Evolutionary conservation across 2,329 filamentous ascomycete species (phyloP), one percentile per base, ranked within the genome.

Genomic region (Colletotrichum sp.): DNA sequence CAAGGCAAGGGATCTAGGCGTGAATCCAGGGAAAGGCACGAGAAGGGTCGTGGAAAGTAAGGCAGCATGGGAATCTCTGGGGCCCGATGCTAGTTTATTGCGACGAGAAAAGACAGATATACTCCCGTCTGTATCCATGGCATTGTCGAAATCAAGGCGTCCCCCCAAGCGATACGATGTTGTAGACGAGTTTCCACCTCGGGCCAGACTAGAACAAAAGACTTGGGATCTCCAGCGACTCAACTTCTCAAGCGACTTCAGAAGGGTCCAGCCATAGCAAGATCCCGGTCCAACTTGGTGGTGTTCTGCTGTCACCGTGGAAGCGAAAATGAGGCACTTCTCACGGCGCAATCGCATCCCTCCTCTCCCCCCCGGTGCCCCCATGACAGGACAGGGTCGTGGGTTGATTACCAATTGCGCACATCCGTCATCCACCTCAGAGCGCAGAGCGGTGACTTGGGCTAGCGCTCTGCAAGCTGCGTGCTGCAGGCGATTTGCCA

Each of bases 371-470:
- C 38, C 38, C 24, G 38, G 38, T 18, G 38, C 38, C 38, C 38
- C 38, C 38, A 43, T 43, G 38, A 43, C 38, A n/a, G 38, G 38
- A n/a, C 38, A 43, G 38, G 36, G 12, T 33, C 38, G 38, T 43
- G 38, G 27, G 51, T 43, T 73, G 71, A 70, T 73, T 73, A 73
- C 68, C 71, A 73, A 66, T 73, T 51, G 55, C 21, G 38, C 59
- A 57, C 47, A 72, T 59, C 70, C 43, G 54, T 69, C 58, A 57
- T 66, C 43, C 43, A 18, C 9, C 36, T 64, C 31, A 54, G 51
- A 54, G 16, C n/a, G n/a, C 24, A 55, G 51, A 55, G 51, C 21
- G 51, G 51, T 55, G 51, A 55, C 21, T 24, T 55, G 29, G 43
- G 31, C 55, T 70, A 66, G 61, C 55, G 61, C 36, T 51, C 59